Evolutionary conservation across 768 basidiomycete genomes (phyloP), one percentile per base, ranked within the genome.

Genomic region (Leccinum variicolor): DNA sequence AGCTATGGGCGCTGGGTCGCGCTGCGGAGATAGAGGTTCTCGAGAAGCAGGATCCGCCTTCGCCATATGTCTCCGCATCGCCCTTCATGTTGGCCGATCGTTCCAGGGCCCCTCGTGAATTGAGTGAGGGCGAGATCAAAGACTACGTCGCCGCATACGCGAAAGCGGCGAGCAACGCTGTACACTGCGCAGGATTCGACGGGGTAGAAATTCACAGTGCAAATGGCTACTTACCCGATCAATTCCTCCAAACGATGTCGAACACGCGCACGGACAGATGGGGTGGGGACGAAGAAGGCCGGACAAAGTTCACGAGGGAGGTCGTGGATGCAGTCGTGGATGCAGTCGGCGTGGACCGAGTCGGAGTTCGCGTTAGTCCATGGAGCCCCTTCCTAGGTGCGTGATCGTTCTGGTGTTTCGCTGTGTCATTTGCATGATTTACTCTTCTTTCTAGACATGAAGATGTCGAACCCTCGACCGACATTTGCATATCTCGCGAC

Each of bases 341-440:
- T 0, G 79, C 79, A 1, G 70, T 89, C 33, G 88, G 88, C 1
- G 66, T 74, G 23, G 77, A 81, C 19, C 75, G 76, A 17, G 77
- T 81, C 1, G 84, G 73, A 0, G 73, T 89, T 36, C 76, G 86
- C 6, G 36, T 88, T 31, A 81, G 82, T 56, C 86, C 84, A 3
- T 87, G 81, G 83, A 73, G 71, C 46, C 48, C 45, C 1, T 75
- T 72, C 61, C 76, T 77, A 62, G 74, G 77, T 76, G 25, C 41
- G 28, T 58, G 55, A 50, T 28, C 63, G 4, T 11, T 7, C 3
- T 34, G 34, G 3, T 6, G 5, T 19, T 10, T 10, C 8, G 46
- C 3, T 28, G 19, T 17, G 9, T 11, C 10, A 41, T 31, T 31
- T 29, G 62, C 25, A 3, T 6, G 3, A 21, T 14, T 21, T 7